phyloP scores from a whole-genome alignment of 2,329 filamentous ascomycete genomes.

The Aspergillus costaricaensis region DNA sequence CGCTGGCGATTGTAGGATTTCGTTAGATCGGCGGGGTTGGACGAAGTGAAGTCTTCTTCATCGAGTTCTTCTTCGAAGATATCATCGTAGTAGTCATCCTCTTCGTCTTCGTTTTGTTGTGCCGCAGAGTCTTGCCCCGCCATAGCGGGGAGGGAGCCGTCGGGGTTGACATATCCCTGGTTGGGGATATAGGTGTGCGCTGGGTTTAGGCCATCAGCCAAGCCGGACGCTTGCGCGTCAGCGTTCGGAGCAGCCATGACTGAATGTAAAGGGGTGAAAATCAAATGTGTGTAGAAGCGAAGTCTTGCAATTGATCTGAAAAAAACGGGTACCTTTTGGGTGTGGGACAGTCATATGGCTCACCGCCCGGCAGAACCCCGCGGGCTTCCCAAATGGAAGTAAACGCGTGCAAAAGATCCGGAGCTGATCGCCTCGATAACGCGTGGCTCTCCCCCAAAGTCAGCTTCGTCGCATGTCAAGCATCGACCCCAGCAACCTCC shows the following conservation, averaged over 20 bases:
- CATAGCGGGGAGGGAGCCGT: constrained; percentile 34
- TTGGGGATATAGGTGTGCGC: constrained; percentile 53
- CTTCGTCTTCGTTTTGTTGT: constrained; percentile 49
- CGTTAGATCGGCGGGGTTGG: constrained; percentile 68
- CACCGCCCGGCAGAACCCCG: constrained; percentile 44
- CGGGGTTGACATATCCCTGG: constrained; percentile 49
- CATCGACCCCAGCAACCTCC: constrained; percentile 4
- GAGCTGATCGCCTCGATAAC: constrained; percentile 20
- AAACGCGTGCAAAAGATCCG: constrained; percentile 18
- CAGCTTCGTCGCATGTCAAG: constrained; percentile 18
- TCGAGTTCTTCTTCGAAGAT: constrained; percentile 58
- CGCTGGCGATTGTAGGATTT: constrained; percentile 87
- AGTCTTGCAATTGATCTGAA: constrained; percentile 11
- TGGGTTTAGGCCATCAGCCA: constrained; percentile 49
- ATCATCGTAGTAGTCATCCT: constrained; percentile 65
- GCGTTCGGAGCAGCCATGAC: constrained; percentile 31
- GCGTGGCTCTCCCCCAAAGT: constrained; percentile 21
- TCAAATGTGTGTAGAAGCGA: not conserved
- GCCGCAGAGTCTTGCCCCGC: constrained; percentile 36
- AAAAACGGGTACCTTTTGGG: constrained; percentile 18
- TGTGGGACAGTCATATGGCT: constrained; percentile 2
- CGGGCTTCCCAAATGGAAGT: constrained; percentile 18
- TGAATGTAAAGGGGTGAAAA: not conserved
- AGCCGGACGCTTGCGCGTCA: constrained; percentile 25
- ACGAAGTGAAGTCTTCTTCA: constrained; percentile 58